phyloP scores from a whole-genome alignment of 1,139 yeast species.

The Pichiaceae sp. region DNA sequence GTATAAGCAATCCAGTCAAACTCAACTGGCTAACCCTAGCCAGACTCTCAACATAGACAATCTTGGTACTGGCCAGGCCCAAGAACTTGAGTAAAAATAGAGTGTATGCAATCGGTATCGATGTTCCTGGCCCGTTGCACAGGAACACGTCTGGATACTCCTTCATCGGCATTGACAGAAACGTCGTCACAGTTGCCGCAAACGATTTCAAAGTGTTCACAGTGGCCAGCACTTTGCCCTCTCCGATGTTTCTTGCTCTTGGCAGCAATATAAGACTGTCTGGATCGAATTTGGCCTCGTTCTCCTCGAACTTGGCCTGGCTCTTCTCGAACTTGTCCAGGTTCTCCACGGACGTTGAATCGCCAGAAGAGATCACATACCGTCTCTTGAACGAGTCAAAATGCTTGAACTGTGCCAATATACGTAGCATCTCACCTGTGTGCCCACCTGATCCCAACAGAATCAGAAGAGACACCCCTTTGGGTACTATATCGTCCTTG shows the following conservation, averaged over 20 bases:
- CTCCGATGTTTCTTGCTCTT: constrained; percentile 77
- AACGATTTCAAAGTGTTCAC: constrained; percentile 41
- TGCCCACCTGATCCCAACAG: constrained; percentile 88
- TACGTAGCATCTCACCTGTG: constrained; percentile 86
- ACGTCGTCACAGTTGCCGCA: constrained; percentile 21
- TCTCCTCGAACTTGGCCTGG: constrained; percentile 7
- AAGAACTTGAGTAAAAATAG: constrained; percentile 45
- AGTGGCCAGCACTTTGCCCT: constrained; percentile 44
- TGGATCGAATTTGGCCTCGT: constrained; percentile 22
- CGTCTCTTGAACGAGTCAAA: constrained; percentile 27
- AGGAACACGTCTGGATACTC: constrained; percentile 45
- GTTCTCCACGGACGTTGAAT: constrained; percentile 44
- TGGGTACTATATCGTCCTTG: not conserved
- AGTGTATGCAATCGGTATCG: constrained; percentile 68
- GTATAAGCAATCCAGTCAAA: constrained; percentile 61
- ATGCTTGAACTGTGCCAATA: constrained; percentile 34
- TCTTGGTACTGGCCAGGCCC: constrained; percentile 46
- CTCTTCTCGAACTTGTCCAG: constrained; percentile 36
- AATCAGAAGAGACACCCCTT: constrained; percentile 31
- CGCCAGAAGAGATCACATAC: constrained; percentile 50
- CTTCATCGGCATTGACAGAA: constrained; percentile 5
- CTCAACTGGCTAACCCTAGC: constrained; percentile 79
- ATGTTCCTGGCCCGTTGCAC: constrained; percentile 92
- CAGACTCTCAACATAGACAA: constrained; percentile 78
- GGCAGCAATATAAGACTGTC: constrained; percentile 35